Base-by-base conservation (phyloP, 495 filamentous ascomycete genomes). In the Aspergillus baeticus region DNA sequence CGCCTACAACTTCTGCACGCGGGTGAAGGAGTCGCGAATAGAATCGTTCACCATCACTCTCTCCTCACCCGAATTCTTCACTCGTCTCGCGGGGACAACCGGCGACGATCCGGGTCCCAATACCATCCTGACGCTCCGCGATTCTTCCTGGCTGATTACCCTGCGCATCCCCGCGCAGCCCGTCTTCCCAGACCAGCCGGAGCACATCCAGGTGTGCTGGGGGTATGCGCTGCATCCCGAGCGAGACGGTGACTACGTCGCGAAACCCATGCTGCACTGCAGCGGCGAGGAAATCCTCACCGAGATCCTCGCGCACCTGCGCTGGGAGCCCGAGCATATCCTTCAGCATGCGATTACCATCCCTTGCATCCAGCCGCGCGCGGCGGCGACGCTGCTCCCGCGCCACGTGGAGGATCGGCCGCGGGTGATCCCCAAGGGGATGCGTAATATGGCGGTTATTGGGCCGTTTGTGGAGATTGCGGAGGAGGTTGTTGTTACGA, bases 391-490 rank as follows among this genome's bases (percentile, higher is more conserved):
- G 29, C 35, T 78, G 22, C 50, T 68, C 35, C 66, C 73, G 0
- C 55, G 73, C 15, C 14, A 52, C 2, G 10, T 36, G 0, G 52
- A 56, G 5, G 73, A 78, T 58, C 59, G 75, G 6, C 74, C 75
- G 34, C 31, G 20, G 29, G 69, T 78, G 5, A 67, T 77, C 38
- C 72, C 71, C 0, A 51, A 66, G 18, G 66, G 64, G 0, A 66
- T 64, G 22, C 63, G 53, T 18, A 78, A 78, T 62, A 44, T 77
- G 48, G 76, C 70, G 1, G 44, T 73, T 2, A 62, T 78, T 7
- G 76, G 76, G 0, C 71, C 74, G 54, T 78, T 72, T 60, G 76
- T 76, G 17, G 72, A 78, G 58, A 72, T 76, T 11, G 51, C 51
- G 7, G 67, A 68, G 46, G 76, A 78, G 53, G 66, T 67, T 7